Conservation (phyloP, 305 asterid genomes). For the Ilex paraguariensis region DNA sequence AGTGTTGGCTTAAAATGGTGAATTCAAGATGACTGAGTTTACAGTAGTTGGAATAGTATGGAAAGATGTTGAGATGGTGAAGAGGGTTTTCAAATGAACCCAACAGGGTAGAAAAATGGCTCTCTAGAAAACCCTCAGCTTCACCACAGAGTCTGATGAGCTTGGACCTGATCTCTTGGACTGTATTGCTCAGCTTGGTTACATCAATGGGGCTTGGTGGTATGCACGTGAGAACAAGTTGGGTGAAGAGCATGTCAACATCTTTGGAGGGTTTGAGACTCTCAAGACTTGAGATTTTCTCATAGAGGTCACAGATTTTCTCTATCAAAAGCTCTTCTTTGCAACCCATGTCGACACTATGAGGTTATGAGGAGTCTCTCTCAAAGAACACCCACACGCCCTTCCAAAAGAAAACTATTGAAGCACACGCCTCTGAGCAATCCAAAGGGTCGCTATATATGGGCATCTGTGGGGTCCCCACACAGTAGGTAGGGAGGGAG, state of each 20-base stretch:
- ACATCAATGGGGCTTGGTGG: constrained; percentile 79
- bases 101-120: constrained; percentile 49
- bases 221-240: constrained; percentile 66
- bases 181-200: constrained; percentile 42
- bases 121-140: constrained; percentile 72
- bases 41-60: constrained; percentile 70
- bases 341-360: constrained; percentile 67
- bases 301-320: constrained; percentile 45
- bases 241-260: constrained; percentile 62
- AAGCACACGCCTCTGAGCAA: not conserved
- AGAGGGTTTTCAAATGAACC: constrained; percentile 46
- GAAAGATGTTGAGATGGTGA: constrained; percentile 53
- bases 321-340: constrained; percentile 55
- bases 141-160: constrained; percentile 61
- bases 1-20: constrained; percentile 45
- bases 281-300: constrained; percentile 48
- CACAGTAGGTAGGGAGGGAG: not conserved
- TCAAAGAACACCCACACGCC: no score
- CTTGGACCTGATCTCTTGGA: constrained; percentile 45
- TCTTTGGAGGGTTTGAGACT: constrained; percentile 59
- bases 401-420: no score
- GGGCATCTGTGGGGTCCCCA: constrained; percentile 27
- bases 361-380: constrained; percentile 5
- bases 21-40: constrained; percentile 54
- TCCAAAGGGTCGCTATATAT: constrained; percentile 27